A percentile compares a stretch with the other conserved stretches of the same genome.
These are phyloP conservation scores for Pichia pseudocactophila DNA, from an alignment of 805 yeast genomes.

Conservation along the genomic window DNA sequence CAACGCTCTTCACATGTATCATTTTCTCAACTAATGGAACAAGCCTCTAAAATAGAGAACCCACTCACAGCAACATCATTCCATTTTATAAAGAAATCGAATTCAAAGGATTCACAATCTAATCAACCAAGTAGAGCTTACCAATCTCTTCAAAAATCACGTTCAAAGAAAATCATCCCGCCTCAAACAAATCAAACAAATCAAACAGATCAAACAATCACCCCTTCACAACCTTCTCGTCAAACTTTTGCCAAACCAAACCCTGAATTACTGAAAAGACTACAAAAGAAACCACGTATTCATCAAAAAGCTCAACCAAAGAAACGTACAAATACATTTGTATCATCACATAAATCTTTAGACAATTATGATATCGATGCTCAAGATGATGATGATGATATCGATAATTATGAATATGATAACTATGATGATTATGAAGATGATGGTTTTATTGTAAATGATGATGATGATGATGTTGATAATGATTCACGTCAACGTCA, in stretches of 20 bases:
- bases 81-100: constrained; percentile 5
- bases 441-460: constrained; percentile 40
- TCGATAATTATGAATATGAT: constrained; percentile 11
- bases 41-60: constrained; percentile 53
- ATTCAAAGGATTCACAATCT: no score
- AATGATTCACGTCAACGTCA: constrained; percentile 35
- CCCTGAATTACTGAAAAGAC: constrained; percentile 38
- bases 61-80: constrained; percentile 31
- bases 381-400: constrained; percentile 28
- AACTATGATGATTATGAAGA: constrained; percentile 22
- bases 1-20: constrained; percentile 29
- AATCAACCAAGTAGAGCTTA: constrained; percentile 11
- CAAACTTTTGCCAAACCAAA: constrained; percentile 47
- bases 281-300: constrained; percentile 23
- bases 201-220: no score
- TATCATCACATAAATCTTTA: constrained; percentile 2
- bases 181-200: no score
- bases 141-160: constrained; percentile 11
- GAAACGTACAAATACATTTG: not conserved
- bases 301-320: not conserved
- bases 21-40: constrained; percentile 60
- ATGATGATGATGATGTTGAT: constrained; percentile 21
- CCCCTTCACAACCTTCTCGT: not conserved
- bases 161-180: not conserved
- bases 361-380: constrained; percentile 27